phyloP scores from a whole-genome alignment of 148 eudicot species.

The Suaeda aralocaspica region DNA sequence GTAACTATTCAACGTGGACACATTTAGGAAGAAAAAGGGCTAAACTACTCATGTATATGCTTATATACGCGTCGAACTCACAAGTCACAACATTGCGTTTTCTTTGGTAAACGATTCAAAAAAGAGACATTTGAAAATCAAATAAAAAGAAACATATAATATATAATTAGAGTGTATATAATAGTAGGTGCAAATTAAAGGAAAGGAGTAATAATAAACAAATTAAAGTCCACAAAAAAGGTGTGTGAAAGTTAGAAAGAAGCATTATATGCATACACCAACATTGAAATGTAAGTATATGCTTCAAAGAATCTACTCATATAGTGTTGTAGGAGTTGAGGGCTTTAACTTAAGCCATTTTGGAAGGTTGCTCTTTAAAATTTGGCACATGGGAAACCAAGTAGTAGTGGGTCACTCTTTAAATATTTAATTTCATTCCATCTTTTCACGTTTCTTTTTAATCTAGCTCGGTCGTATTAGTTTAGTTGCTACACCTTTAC shows the following conservation, averaged over 20 bases:
- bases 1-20: too few species aligned
- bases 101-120: too few species aligned
- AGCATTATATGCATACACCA: background rate
- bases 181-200: constrained; percentile 2
- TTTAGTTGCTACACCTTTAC: too few species aligned
- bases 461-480: too few species aligned
- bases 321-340: constrained; percentile 13
- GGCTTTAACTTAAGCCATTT: background rate
- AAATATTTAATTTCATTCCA: background rate
- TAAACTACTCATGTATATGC: too few species aligned
- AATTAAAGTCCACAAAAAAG: too few species aligned
- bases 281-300: background rate
- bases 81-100: too few species aligned
- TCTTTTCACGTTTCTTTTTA: constrained; percentile 17
- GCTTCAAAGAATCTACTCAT: background rate
- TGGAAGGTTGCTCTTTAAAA: constrained; percentile 39
- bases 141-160: background rate
- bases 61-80: too few species aligned
- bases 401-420: constrained; percentile 20
- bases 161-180: background rate
- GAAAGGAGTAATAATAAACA: background rate
- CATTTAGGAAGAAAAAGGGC: too few species aligned
- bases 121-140: background rate
- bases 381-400: constrained; percentile 32
- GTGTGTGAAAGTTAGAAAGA: background rate